Evolutionary conservation across 2,329 filamentous ascomycete genomes (phyloP).

Genomic region (Penicillium palitans): DNA sequence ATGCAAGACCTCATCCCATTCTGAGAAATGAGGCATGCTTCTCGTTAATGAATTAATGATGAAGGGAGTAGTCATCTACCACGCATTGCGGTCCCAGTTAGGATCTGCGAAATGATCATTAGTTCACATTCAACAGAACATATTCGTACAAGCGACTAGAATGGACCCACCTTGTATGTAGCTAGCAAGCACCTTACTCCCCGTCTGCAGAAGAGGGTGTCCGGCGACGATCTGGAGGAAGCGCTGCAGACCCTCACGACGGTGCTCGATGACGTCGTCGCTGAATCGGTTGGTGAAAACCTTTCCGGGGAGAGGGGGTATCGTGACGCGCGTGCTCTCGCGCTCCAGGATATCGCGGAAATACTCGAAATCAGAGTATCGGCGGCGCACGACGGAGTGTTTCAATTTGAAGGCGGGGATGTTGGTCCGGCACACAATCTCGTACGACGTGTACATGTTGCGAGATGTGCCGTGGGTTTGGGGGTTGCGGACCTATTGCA

Average conservation of each 20-base stretch:
- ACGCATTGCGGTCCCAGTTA: conserved; percentile 84
- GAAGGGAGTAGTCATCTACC: conserved; percentile 51
- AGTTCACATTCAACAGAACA: conserved; percentile 8
- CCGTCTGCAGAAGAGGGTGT: conserved; percentile 93
- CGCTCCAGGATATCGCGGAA: conserved; percentile 98
- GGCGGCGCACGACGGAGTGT: conserved; percentile 80
- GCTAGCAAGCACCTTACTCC: conserved; percentile 90
- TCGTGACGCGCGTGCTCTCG: conserved; percentile 89
- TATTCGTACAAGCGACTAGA: neutral
- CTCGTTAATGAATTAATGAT: conserved; percentile 4
- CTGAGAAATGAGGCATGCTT: conserved; percentile 2
- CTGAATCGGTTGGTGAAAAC: conserved; percentile 98
- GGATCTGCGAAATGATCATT: conserved; percentile 41
- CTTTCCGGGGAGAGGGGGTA: conserved; percentile 92
- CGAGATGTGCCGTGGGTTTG: conserved; percentile 92
- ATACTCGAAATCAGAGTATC: conserved; percentile 98
- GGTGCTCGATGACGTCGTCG: conserved; percentile 96
- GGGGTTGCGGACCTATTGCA: conserved; percentile 73
- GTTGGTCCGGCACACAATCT: conserved; percentile 96
- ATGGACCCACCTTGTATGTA: conserved; percentile 82
- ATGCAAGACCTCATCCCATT: neutral
- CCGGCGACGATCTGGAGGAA: conserved; percentile 98
- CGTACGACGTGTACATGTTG: conserved; percentile 98
- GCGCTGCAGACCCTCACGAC: conserved; percentile 85
- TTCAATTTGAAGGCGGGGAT: conserved; percentile 98